These are phyloP conservation scores for Trichoderma oligosporum DNA, from an alignment of 2,329 filamentous ascomycete genomes.

Conservation along the genomic window DNA sequence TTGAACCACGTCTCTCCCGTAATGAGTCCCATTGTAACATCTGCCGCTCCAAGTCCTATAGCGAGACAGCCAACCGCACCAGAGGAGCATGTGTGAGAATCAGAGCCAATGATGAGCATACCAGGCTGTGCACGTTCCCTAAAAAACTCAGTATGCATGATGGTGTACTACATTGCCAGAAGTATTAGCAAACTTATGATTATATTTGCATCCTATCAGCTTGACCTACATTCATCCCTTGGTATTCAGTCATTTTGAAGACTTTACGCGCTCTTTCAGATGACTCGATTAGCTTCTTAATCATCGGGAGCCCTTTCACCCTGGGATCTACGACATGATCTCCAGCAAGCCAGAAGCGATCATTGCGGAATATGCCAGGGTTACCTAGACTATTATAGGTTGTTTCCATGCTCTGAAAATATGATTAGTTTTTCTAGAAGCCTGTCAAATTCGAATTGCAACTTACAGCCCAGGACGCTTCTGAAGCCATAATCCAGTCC, in stretches of 20 bases:
- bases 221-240: slow-evolving; percentile 35
- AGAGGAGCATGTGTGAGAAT: slow-evolving; percentile 46
- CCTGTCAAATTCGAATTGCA: neutral
- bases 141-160: slow-evolving; percentile 47
- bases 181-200: neutral
- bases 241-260: slow-evolving; percentile 25
- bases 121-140: slow-evolving; percentile 43
- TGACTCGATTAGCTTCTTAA: slow-evolving; percentile 36
- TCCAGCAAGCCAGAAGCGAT: slow-evolving; percentile 48
- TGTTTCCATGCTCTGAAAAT: slow-evolving; percentile 35
- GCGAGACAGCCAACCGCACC: slow-evolving; percentile 40
- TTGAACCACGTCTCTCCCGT: slow-evolving; percentile 47
- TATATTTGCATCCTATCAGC: slow-evolving; percentile 30
- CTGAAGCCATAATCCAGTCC: slow-evolving; percentile 46
- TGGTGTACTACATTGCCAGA: slow-evolving; percentile 27
- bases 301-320: slow-evolving; percentile 33
- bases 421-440: neutral
- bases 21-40: slow-evolving; percentile 43
- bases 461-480: slow-evolving; percentile 37
- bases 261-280: slow-evolving; percentile 28
- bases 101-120: slow-evolving; percentile 40
- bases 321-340: slow-evolving; percentile 48
- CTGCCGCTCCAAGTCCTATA: slow-evolving; percentile 44
- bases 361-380: slow-evolving; percentile 46
- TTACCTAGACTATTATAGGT: slow-evolving; percentile 39